Evolutionary conservation across 225 moss, liverwort and hornwort genomes (phyloP), one percentile per base, ranked within the genome.

Genomic region (Marchantia paleacea): DNA sequence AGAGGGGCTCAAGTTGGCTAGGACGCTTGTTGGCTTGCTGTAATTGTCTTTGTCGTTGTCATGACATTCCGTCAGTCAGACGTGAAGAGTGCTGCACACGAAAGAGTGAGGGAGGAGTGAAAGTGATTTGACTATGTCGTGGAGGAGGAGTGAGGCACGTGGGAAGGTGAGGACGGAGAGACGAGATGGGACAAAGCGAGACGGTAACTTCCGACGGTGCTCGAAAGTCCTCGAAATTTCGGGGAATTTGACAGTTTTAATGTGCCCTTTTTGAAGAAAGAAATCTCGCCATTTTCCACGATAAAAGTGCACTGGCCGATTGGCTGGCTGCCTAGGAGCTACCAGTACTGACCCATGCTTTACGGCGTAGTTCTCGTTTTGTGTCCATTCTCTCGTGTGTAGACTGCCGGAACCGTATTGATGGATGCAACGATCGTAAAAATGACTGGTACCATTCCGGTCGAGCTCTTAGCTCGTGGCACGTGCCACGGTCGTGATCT

Each of bases 401-500:
- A 39, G 69, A 29, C 18, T 69, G 7, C 28, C 16, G 7, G 69
- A 30, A 69, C 29, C 69, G 69, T 29, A 39, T 31, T 69, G 29
- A 68, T 12, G 19, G 57, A 57, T 9, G 57, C 2, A 68, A 68
- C 13, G 68, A 29, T 16, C 15, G 1, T 39, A 29, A 16, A 19
- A 29, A 66, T 66, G 25, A 28, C 66, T 26, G 2, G 60, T 15
- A 3, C 60, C 60, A 60, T 16, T 22, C 19, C 19, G 60, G 60
- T 60, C 25, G n/a, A 24, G 68, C 68, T 2, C 30, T 29, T 15
- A 30, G 68, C 31, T 69, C 31, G 31, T 14, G 69, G 31, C 69
- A 69, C 69, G 69, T 69, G 69, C 69, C 69, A 16, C 31, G 30
- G 30, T 68, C 25, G 68, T 68, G 68, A 30, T 30, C n/a, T 68